Evolutionary conservation across 768 basidiomycete genomes (phyloP).

Genomic region (Boletus sensibilis): DNA sequence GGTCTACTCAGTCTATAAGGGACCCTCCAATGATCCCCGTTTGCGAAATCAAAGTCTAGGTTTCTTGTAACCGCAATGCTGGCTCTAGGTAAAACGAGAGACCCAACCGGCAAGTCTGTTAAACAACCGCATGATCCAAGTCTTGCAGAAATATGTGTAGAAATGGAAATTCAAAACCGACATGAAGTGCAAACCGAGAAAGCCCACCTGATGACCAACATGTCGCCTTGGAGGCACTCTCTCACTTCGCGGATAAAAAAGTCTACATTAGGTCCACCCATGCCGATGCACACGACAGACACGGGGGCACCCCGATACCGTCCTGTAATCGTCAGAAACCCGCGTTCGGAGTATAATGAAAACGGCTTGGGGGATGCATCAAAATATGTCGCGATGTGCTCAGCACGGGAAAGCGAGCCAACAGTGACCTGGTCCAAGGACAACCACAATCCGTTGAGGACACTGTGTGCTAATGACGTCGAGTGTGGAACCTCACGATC

Average conservation of each 20-base stretch:
- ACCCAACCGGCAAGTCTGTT: constrained; percentile 66
- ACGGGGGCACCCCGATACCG: constrained; percentile 61
- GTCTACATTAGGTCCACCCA: constrained; percentile 82
- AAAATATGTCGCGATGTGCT: constrained; percentile 54
- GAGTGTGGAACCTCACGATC: constrained; percentile 47
- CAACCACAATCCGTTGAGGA: neutral
- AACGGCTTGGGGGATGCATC: constrained; percentile 62
- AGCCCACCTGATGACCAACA: constrained; percentile 49
- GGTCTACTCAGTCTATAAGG: constrained; percentile 71
- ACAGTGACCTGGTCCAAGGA: constrained; percentile 58
- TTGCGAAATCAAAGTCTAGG: constrained; percentile 71
- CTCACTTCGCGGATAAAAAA: constrained; percentile 82
- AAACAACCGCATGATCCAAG: constrained; percentile 82
- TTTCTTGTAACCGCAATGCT: constrained; percentile 72
- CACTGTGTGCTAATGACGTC: neutral
- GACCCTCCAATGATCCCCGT: constrained; percentile 36
- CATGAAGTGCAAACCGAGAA: neutral
- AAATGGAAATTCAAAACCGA: neutral
- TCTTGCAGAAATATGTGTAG: constrained; percentile 36
- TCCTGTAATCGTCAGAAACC: constrained; percentile 73
- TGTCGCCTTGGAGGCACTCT: constrained; percentile 66
- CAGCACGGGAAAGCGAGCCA: constrained; percentile 68
- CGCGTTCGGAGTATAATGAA: constrained; percentile 66
- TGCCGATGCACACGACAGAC: constrained; percentile 77
- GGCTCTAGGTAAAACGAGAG: constrained; percentile 67